Evolutionary conservation across 495 filamentous ascomycete genomes (phyloP).

Genomic region (Hypoxylon trugodes): DNA sequence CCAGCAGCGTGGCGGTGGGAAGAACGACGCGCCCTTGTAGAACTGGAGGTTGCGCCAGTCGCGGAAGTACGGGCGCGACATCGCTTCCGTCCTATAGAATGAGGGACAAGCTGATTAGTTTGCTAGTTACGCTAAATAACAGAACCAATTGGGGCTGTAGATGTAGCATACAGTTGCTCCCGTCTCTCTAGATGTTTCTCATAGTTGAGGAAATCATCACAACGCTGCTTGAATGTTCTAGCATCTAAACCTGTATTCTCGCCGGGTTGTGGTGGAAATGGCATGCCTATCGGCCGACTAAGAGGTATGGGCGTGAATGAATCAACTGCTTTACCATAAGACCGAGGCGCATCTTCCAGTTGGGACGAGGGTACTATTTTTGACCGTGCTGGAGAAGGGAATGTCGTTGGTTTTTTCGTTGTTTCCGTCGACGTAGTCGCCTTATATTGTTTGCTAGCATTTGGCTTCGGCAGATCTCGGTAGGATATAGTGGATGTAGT

Average conservation of each 20-base stretch:
- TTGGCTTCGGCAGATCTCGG: constrained; percentile 47
- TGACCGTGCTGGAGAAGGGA: constrained; percentile 15
- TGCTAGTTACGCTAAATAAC: background rate
- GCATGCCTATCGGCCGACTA: constrained; percentile 81
- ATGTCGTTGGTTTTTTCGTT: too few species aligned
- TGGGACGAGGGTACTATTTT: constrained; percentile 40
- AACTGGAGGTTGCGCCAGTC: constrained; percentile 86
- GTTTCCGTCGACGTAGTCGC: constrained; percentile 3
- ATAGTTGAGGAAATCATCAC: constrained; percentile 84
- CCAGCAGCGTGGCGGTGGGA: constrained; percentile 80
- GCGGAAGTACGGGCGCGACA: constrained; percentile 87
- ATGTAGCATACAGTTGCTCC: constrained; percentile 68
- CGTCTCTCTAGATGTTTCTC: constrained; percentile 80
- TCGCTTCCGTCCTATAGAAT: constrained; percentile 58
- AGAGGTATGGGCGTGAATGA: constrained; percentile 74
- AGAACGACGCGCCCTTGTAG: constrained; percentile 87
- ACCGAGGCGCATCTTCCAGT: constrained; percentile 59
- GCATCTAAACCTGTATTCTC: constrained; percentile 81
- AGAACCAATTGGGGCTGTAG: background rate
- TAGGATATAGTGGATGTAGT: constrained; percentile 57
- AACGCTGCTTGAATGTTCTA: constrained; percentile 70
- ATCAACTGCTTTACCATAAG: constrained; percentile 64
- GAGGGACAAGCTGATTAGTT: constrained; percentile 7
- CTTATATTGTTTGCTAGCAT: constrained; percentile 19
- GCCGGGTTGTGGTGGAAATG: constrained; percentile 72